Evolutionary conservation across 257 asterid genomes (phyloP), one percentile per base, ranked within the genome.

Genomic region (Coffea canephora): DNA sequence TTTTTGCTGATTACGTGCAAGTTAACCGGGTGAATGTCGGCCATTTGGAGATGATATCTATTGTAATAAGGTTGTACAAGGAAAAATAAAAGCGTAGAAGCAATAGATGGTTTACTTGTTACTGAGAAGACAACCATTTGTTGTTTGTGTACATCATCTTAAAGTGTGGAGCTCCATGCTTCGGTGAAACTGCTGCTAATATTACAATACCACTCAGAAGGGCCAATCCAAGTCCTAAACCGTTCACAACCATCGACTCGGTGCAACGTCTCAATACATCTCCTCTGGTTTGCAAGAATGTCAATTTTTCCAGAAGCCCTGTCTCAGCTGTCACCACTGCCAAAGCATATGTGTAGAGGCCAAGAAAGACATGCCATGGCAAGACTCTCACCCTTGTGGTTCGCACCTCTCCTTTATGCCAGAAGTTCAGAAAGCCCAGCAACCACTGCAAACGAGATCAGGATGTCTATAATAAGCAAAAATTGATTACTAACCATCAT

Each of bases 341-440:
- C 82, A 94, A 83, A 27, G 96, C 94, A 55, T 94, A 90, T 14
- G 97, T 90, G 83, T 94, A 94, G 10, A 94, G 81, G n/a, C 97
- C 97, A 3, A 94, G 82, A 71, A 94, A 92, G 74, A 90, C 88
- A 62, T 92, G 98, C 98, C 98, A 94, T 21, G 98, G 97, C 34
- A 93, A 87, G 75, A 89, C 82, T 54, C 79, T 85, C 8, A 82
- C 85, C 85, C 91, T 86, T 2, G 91, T 83, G 8, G 78, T 86
- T 78, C 97, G 90, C 23, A 82, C 90, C 86, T 93, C 98, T 23
- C 89, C 93, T 85, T 69, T 87, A 86, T 91, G 94, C 97, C 97
- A 92, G 77, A 94, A 94, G 89, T 92, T 91, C 79, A 87, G 46
- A 71, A 94, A 94, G 3, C 97, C 97, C 61, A 88, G 70, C 81